Base-by-base conservation (phyloP, 2,329 filamentous ascomycete species). In the Cordyceps militaris region DNA sequence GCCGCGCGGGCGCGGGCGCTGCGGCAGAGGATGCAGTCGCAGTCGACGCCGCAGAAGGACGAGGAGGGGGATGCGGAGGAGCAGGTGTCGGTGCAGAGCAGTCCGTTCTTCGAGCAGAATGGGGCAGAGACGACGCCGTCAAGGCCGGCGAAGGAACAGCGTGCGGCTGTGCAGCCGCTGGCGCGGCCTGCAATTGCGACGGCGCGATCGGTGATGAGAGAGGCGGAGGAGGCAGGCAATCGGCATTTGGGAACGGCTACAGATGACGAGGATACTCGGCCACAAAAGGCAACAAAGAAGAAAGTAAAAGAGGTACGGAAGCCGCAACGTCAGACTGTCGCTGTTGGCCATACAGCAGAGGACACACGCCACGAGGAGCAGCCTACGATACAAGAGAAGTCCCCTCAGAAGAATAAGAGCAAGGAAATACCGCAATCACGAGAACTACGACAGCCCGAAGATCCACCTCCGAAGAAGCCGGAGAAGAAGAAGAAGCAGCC, bases 21-120 rank as follows among this genome's bases (percentile, higher is more conserved):
- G 16, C 63, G 59, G 21, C 64, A 69, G 16, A 63, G 54, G 49
- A 63, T 63, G 14, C 62, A 62, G 56, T 51, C 60, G 14, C 60
- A 59, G 13, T 24, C 23, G 2, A 43, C 34, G 16, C 52, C 34
- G 6, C 43, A 55, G 21, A 38, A 59, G 5, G 51, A 46, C 10
- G 51, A 54, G 10, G 32, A 40, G 11, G 14, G 52, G 10, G 32
- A 40, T 9, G 14, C 19, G 14, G 50, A 49, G 24, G 48, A 43
- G 8, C 19, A 23, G 4, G 9, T 2, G 14, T 13, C 26, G 8
- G 19, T 48, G 34, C 48, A 48, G 16, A 54, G 56, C 49, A 53
- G 56, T 26, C 56, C 49, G 3, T 16, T 48, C 1, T 58, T 47
- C 34, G 43, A 43, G 19, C 48, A 60, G 19, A 26, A 43, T 7